Base-by-base conservation (phyloP, 192 early-diverging fungal genomes). In the Geosiphon pyriformis region DNA sequence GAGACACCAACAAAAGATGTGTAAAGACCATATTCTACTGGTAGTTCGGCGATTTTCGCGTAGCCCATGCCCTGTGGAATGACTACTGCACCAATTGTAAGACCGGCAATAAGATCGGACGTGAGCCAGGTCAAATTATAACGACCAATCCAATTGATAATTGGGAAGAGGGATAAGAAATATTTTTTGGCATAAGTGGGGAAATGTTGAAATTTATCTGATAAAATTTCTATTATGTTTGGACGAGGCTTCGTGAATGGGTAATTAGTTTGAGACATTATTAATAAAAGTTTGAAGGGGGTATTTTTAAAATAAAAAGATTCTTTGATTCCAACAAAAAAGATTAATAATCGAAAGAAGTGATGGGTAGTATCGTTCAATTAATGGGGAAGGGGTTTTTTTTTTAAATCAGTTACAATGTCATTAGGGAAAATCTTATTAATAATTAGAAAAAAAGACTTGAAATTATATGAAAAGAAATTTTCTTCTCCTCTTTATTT, bases 61-160 rank as follows among this genome's bases (percentile, higher is more conserved):
- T 91, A 88, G 1, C 82, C 80, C 81, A 85, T 82, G 49, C 79
- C 75, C 68, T 91, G 88, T 42, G 90, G 90, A 27, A 92, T 83
- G 29, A 87, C 85, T 20, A 92, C 81, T 35, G 87, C 65, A n/a
- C 83, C 88, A 18, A 90, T 83, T 26, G 91, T 91, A n/a, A 89
- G 31, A 42, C 89, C 91, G 34, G 91, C 91, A 67, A 91, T 80
- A 18, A 76, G 27, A 47, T 83, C 83, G 30, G 79, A 68, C 25
- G 78, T 27, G 8, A 81, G 69, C 83, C 83, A 85, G n/a, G 42
- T 51, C 0, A 61, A 59, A 69, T 72, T 74, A 71, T 74, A 75
- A 31, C 53, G 52, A 27, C 22, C 12, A n/a, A 67, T 67, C 65
- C 65, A 67, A 3, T 2, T 3, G 2, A 37, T 1, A n/a, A 67